Percentiles rank a stretch among this genome's conserved stretches.
phyloP scores from a whole-genome alignment of 2,329 filamentous ascomycete species.

The Aspergillus phoenicis region DNA sequence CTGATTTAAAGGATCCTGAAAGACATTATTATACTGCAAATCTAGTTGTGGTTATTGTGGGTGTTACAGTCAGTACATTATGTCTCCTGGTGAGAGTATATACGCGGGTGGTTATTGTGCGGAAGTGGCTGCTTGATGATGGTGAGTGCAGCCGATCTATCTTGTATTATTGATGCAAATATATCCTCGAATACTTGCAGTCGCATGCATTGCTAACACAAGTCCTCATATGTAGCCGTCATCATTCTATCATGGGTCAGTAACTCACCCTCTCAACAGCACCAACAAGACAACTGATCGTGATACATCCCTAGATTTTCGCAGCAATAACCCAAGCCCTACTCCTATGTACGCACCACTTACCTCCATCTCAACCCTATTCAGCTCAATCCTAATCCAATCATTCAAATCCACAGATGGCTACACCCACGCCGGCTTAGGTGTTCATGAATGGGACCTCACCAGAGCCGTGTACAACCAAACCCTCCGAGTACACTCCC shows the following conservation, averaged over 20 bases:
- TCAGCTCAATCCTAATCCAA: neutral
- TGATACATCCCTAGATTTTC: neutral
- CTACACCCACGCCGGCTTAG: constrained; percentile 1
- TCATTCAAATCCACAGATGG: neutral
- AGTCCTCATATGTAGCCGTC: neutral
- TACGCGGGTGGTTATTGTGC: neutral
- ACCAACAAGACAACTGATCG: neutral
- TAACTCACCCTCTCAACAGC: neutral
- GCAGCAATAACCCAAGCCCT: neutral
- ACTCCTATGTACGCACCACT: neutral
- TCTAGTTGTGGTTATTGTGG: constrained; percentile 1
- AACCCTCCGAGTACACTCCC: neutral
- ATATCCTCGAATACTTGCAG: neutral
- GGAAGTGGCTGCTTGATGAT: constrained; percentile 8
- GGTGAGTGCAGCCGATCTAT: neutral
- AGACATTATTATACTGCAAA: neutral
- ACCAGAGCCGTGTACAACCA: neutral
- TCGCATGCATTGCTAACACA: neutral
- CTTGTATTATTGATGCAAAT: too few species aligned
- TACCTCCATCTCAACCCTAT: too few species aligned
- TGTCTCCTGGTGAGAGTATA: constrained; percentile 1
- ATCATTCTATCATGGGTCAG: neutral
- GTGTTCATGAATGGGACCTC: constrained; percentile 6
- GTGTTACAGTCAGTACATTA: neutral
- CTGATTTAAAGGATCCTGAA: neutral